Conservation (phyloP, 2,329 filamentous ascomycete species). For the Myriosclerotinia curreyana region DNA sequence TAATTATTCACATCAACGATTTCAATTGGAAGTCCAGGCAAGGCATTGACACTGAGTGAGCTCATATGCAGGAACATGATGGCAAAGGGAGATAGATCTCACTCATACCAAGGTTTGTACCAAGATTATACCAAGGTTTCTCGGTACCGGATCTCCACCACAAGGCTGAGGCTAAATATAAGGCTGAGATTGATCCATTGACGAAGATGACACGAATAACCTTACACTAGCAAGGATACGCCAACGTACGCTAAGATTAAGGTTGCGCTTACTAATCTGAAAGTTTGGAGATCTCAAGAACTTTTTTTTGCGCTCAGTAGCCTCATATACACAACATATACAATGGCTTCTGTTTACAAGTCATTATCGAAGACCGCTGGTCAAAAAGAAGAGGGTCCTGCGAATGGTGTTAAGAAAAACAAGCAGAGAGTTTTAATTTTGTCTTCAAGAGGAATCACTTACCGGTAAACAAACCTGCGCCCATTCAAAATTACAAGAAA, state of each 20-base stretch:
- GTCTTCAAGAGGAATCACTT: conserved; percentile 88
- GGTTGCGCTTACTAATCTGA: conserved; percentile 26
- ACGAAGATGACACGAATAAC: conserved; percentile 3
- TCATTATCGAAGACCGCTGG: conserved; percentile 61
- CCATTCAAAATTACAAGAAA: conserved; percentile 16
- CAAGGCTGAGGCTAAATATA: no score
- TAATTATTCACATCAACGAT: no score
- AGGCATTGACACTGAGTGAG: no score
- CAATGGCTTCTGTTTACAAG: conserved; percentile 73
- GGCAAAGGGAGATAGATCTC: no score
- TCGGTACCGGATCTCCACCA: not conserved
- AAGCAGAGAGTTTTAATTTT: conserved; percentile 82
- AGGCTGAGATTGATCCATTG: not conserved
- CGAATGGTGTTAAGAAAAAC: conserved; percentile 56
- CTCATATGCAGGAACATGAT: not conserved
- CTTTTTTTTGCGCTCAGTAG: conserved; percentile 31
- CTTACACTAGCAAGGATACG: conserved; percentile 16
- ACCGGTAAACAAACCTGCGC: conserved; percentile 52
- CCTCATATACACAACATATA: conserved; percentile 20
- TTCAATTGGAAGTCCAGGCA: no score
- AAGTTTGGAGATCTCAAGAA: conserved; percentile 24
- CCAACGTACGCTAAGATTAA: conserved; percentile 31
- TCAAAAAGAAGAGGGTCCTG: conserved; percentile 49
- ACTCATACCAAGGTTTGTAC: not conserved
- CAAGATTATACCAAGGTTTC: not conserved